Evolutionary conservation across 2,329 filamentous ascomycete genomes (phyloP).

Genomic region (Aspergillus novoparasiticus): DNA sequence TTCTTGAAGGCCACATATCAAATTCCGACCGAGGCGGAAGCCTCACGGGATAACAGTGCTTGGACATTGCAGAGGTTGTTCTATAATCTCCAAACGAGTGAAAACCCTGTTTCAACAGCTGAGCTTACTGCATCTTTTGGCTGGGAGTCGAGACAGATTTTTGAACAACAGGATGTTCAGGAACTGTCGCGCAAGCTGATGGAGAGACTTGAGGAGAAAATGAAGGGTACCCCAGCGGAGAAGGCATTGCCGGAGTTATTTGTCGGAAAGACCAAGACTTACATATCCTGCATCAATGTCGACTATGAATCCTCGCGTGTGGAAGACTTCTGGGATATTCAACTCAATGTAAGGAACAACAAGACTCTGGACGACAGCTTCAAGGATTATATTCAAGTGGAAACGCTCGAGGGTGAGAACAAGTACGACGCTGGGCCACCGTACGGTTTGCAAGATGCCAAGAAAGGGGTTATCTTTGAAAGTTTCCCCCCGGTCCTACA

Average conservation of each 20-base stretch:
- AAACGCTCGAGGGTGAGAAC: slow-evolving; percentile 97
- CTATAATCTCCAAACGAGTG: slow-evolving; percentile 88
- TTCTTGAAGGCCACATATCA: slow-evolving; percentile 79
- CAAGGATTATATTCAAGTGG: slow-evolving; percentile 92
- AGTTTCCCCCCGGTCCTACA: slow-evolving; percentile 93
- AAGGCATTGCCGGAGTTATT: slow-evolving; percentile 89
- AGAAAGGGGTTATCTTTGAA: slow-evolving; percentile 97
- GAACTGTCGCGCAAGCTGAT: slow-evolving; percentile 95
- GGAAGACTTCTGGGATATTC: slow-evolving; percentile 99
- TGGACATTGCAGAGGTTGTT: slow-evolving; percentile 93
- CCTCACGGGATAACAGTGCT: slow-evolving; percentile 81
- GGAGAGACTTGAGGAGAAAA: slow-evolving; percentile 94
- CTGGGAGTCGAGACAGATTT: slow-evolving; percentile 97
- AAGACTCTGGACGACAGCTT: slow-evolving; percentile 93
- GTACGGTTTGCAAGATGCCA: slow-evolving; percentile 90
- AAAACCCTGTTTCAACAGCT: slow-evolving; percentile 80
- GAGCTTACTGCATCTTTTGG: slow-evolving; percentile 96
- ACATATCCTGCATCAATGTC: slow-evolving; percentile 98
- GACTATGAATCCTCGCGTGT: slow-evolving; percentile 94
- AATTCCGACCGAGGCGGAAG: slow-evolving; percentile 87
- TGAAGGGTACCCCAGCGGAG: slow-evolving; percentile 94
- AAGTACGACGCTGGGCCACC: slow-evolving; percentile 93
- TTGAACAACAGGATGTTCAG: slow-evolving; percentile 98
- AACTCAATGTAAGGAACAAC: slow-evolving; percentile 94
- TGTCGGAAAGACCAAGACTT: slow-evolving; percentile 97